A percentile compares a stretch with the other conserved stretches of the same genome.
Evolutionary conservation across 2,329 filamentous ascomycete species (phyloP).

Genomic region (Chaetomium globosum): DNA sequence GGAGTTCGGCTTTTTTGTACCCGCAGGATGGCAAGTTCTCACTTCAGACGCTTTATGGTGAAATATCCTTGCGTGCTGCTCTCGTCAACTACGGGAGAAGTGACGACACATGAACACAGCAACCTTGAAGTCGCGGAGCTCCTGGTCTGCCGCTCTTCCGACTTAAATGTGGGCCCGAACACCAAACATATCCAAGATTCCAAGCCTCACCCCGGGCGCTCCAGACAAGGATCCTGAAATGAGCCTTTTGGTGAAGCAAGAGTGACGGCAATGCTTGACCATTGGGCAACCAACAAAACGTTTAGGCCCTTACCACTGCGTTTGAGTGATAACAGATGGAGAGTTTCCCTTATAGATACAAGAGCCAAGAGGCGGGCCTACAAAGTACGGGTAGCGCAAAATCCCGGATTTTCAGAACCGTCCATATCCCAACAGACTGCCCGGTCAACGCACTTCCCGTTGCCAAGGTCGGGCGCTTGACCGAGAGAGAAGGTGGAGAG

Average conservation of each 20-base stretch:
- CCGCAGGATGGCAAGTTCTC: too few relatives aligned
- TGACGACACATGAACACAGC: slow-evolving; percentile 8
- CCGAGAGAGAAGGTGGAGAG: neutral
- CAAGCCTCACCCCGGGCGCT: slow-evolving; percentile 10
- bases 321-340: too few relatives aligned
- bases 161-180: neutral
- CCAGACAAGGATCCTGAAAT: slow-evolving; percentile 17
- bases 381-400: neutral
- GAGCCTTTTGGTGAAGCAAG: neutral
- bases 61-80: neutral
- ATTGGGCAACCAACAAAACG: too few relatives aligned
- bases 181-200: neutral
- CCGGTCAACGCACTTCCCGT: neutral
- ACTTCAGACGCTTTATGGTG: too few relatives aligned
- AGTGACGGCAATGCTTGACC: neutral
- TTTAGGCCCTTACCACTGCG: too few relatives aligned
- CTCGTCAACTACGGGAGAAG: neutral
- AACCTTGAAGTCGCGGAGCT: slow-evolving; percentile 2
- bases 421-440: neutral
- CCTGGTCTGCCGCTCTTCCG: slow-evolving; percentile 16
- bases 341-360: too few relatives aligned
- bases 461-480: neutral
- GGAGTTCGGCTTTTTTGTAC: too few relatives aligned
- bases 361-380: too few relatives aligned
- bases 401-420: too few relatives aligned